These are phyloP conservation scores for Coniochaeta sp. DNA, from an alignment of 2,329 filamentous ascomycete genomes.

Conservation along the genomic window DNA sequence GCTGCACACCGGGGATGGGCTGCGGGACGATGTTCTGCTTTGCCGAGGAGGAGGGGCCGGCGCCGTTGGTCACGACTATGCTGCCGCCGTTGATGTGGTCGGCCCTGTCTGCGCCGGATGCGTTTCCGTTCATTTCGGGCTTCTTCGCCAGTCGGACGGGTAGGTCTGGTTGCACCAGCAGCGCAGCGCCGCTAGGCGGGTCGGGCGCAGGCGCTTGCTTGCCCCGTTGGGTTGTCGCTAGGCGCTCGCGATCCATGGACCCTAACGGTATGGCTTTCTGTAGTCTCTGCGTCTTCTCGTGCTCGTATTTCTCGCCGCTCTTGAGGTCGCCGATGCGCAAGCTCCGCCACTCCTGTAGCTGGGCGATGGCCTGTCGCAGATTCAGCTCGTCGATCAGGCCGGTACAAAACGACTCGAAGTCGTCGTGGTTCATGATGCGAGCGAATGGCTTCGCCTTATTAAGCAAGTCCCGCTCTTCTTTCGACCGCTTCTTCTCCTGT, in stretches of 20 bases:
- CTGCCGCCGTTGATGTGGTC: slow-evolving; percentile 23
- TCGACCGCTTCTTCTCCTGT: slow-evolving; percentile 87
- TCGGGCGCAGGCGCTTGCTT: slow-evolving; percentile 63
- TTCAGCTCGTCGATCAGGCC: slow-evolving; percentile 88
- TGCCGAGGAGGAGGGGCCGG: slow-evolving; percentile 21
- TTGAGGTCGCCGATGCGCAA: slow-evolving; percentile 79
- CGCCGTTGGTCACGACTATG: slow-evolving; percentile 21
- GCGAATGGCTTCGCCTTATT: slow-evolving; percentile 96
- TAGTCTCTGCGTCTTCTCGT: slow-evolving; percentile 72
- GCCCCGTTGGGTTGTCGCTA: slow-evolving; percentile 64
- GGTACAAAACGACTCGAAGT: slow-evolving; percentile 80
- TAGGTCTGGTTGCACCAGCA: slow-evolving; percentile 73
- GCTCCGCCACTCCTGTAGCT: slow-evolving; percentile 89
- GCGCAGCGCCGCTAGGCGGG: slow-evolving; percentile 65
- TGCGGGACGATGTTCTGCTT: slow-evolving; percentile 47
- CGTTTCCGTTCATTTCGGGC: slow-evolving; percentile 29
- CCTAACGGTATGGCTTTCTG: slow-evolving; percentile 67
- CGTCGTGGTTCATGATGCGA: slow-evolving; percentile 88
- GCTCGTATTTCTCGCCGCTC: slow-evolving; percentile 85
- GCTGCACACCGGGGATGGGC: slow-evolving; percentile 53
- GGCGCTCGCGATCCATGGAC: slow-evolving; percentile 72
- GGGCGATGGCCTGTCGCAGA: slow-evolving; percentile 77
- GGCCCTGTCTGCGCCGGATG: slow-evolving; percentile 34
- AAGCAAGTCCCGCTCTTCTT: slow-evolving; percentile 85
- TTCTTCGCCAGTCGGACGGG: slow-evolving; percentile 47